Conservation (phyloP, 371 early-diverging fungal species). For the Saksenaea vasiformis region DNA sequence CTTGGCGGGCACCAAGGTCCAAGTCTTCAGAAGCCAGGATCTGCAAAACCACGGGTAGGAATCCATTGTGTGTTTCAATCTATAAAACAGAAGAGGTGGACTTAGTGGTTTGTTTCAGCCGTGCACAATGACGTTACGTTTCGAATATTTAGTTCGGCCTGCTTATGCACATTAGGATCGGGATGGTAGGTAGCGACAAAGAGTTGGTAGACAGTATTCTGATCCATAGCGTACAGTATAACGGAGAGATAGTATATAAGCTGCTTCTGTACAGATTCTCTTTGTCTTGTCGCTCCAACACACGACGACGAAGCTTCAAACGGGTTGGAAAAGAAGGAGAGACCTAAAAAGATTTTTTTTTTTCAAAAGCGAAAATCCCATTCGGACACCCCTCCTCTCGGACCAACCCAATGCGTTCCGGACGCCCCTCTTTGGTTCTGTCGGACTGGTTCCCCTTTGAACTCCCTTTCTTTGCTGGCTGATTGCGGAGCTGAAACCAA, state of each 20-base stretch:
- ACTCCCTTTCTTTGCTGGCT: no score
- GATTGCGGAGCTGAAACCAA: no score
- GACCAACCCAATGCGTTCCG: no score
- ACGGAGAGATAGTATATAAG: not conserved
- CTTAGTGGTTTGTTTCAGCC: not conserved
- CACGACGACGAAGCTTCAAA: not conserved
- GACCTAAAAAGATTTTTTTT: not conserved
- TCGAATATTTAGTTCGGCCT: conserved; percentile 65
- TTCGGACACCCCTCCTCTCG: no score
- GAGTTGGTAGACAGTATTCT: conserved; percentile 58
- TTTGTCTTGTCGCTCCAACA: conserved; percentile 7
- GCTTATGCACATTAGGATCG: conserved; percentile 74
- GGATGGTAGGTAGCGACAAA: conserved; percentile 81
- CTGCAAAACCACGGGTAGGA: conserved; percentile 71
- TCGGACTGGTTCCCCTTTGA: no score
- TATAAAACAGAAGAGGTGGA: conserved; percentile 20
- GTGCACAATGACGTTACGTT: conserved; percentile 25
- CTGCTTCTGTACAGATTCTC: conserved; percentile 6
- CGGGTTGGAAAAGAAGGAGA: not conserved
- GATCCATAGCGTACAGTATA: conserved; percentile 43
- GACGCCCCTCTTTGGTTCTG: no score
- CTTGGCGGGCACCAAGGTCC: conserved; percentile 71
- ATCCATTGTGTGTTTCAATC: conserved; percentile 64
- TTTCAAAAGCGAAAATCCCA: no score
- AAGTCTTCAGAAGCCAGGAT: conserved; percentile 65